These are phyloP conservation scores for Colletotrichum agaves DNA, from an alignment of 2,329 filamentous ascomycete genomes.

Conservation along the genomic window DNA sequence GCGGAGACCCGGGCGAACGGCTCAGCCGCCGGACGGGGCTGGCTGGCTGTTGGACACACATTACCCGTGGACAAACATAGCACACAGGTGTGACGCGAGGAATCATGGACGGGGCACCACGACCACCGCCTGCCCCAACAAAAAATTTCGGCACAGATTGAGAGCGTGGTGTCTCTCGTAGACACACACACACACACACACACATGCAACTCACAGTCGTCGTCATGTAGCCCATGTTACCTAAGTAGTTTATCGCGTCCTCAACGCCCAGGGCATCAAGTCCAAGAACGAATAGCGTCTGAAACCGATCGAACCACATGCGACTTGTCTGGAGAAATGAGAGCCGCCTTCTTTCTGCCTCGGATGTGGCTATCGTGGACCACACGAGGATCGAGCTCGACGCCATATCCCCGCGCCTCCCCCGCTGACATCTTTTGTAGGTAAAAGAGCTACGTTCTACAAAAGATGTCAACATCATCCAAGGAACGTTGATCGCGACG, in stretches of 20 bases:
- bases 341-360: not conserved
- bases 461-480: not conserved
- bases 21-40: slow-evolving; percentile 21
- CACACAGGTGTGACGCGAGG: too few relatives aligned
- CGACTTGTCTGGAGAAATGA: not conserved
- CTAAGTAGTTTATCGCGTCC: too few relatives aligned
- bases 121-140: slow-evolving; percentile 7
- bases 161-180: not conserved
- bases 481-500: not conserved
- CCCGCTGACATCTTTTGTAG: too few relatives aligned
- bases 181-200: not conserved
- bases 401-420: not conserved
- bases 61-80: too few relatives aligned
- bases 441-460: too few relatives aligned
- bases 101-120: not conserved
- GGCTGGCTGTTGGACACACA: too few relatives aligned
- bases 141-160: not conserved
- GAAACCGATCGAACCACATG: slow-evolving; percentile 4
- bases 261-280: too few relatives aligned
- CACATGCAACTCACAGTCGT: not conserved
- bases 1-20: slow-evolving; percentile 34
- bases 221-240: not conserved
- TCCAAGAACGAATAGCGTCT: too few relatives aligned
- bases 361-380: not conserved
- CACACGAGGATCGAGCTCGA: not conserved